A percentile compares a stretch with the other conserved stretches of the same genome.
Conservation (phyloP, 805 yeast species). For the Ogataea wickerhamii region DNA sequence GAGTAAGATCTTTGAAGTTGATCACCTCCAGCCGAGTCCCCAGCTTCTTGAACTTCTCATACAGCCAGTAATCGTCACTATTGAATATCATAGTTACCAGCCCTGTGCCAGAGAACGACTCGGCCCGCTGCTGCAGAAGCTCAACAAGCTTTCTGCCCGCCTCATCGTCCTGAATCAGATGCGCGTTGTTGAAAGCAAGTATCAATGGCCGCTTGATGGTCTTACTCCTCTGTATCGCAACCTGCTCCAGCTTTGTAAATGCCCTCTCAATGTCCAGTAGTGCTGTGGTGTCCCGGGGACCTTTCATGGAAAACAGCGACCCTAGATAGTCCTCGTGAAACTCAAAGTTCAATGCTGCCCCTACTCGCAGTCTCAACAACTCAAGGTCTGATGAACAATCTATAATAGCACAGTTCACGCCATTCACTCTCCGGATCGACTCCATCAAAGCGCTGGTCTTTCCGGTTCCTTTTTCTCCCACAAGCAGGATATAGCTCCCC, state of each 20-base stretch:
- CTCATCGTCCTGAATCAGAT: slow-evolving; percentile 69
- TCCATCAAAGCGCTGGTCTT: slow-evolving; percentile 73
- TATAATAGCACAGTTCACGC: slow-evolving; percentile 61
- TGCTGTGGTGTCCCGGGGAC: slow-evolving; percentile 84
- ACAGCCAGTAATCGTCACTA: slow-evolving; percentile 84
- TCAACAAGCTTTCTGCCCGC: slow-evolving; percentile 71
- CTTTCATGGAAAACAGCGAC: slow-evolving; percentile 71
- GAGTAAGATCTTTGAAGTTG: slow-evolving; percentile 59
- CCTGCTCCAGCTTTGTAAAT: slow-evolving; percentile 68
- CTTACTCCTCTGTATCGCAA: slow-evolving; percentile 51
- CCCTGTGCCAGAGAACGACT: slow-evolving; percentile 68
- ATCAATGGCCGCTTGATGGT: slow-evolving; percentile 53
- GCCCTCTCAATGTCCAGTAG: slow-evolving; percentile 80
- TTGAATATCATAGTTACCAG: slow-evolving; percentile 65
- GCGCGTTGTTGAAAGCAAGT: slow-evolving; percentile 69
- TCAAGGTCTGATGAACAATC: slow-evolving; percentile 89
- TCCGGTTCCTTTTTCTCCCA: slow-evolving; percentile 88
- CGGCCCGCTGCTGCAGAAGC: slow-evolving; percentile 80
- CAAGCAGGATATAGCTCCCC: slow-evolving; percentile 67
- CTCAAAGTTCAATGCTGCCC: slow-evolving; percentile 68
- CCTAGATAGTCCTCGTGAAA: slow-evolving; percentile 83
- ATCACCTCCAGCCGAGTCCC: slow-evolving; percentile 75
- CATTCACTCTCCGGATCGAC: slow-evolving; percentile 60
- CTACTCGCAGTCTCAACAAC: slow-evolving; percentile 70
- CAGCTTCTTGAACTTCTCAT: slow-evolving; percentile 65